These are phyloP conservation scores for Cicer bijugum DNA, from an alignment of 306 rosid species.

Conservation along the genomic window DNA sequence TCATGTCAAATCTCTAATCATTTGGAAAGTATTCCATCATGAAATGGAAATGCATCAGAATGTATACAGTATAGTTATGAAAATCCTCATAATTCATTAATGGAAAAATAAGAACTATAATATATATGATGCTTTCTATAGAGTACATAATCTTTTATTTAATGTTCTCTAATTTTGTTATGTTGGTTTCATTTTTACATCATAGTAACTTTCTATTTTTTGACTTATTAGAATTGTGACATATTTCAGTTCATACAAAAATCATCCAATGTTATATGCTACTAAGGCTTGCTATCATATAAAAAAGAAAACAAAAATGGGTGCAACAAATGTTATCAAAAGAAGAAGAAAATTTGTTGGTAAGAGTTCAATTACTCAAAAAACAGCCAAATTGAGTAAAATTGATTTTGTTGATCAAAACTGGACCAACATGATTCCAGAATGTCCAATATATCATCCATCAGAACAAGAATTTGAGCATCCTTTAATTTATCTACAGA, in stretches of 20 bases:
- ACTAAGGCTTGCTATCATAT: too few relatives aligned
- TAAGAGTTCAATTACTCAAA: neutral
- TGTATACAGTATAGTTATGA: too few relatives aligned
- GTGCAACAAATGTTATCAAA: conserved; percentile 21
- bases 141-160: too few relatives aligned
- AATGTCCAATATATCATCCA: conserved; percentile 50
- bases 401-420: conserved; percentile 31
- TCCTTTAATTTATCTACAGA: conserved; percentile 50
- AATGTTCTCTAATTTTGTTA: too few relatives aligned
- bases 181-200: too few relatives aligned
- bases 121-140: too few relatives aligned
- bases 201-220: too few relatives aligned
- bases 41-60: neutral
- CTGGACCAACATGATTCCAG: conserved; percentile 46
- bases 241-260: too few relatives aligned
- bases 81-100: too few relatives aligned
- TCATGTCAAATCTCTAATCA: neutral
- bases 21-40: neutral
- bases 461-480: conserved; percentile 49
- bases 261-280: too few relatives aligned
- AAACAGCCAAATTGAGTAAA: neutral
- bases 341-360: neutral
- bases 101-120: too few relatives aligned
- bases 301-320: neutral
- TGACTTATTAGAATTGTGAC: too few relatives aligned